phyloP scores from a whole-genome alignment of 345 rosid genomes.

The Aquilaria malaccensis region DNA sequence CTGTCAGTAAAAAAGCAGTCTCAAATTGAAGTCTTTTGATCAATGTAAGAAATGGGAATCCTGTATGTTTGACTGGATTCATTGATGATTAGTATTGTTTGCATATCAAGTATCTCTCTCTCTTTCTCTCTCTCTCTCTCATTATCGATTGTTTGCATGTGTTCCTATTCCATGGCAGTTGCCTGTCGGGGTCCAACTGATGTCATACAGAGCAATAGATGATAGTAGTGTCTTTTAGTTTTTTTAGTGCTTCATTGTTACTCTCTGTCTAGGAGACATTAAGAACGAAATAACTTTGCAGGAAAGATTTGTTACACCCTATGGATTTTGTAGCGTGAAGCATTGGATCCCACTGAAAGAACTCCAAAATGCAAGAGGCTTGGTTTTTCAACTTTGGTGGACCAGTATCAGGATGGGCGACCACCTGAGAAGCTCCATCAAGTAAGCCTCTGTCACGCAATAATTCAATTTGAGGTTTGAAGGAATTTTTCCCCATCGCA shows the following conservation, averaged over 20 bases:
- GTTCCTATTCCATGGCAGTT: not conserved
- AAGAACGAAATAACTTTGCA: slow-evolving; percentile 31
- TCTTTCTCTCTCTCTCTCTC: too few species aligned
- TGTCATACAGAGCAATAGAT: not conserved
- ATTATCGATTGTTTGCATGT: not conserved
- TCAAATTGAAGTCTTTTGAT: too few species aligned
- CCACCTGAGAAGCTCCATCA: slow-evolving; percentile 99
- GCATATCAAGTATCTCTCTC: too few species aligned
- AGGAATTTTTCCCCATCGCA: not conserved
- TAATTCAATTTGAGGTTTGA: slow-evolving; percentile 38
- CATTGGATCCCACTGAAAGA: slow-evolving; percentile 97
- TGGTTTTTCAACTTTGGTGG: slow-evolving; percentile 47
- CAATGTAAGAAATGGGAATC: too few species aligned
- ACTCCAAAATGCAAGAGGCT: slow-evolving; percentile 99
- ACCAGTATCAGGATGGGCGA: slow-evolving; percentile 99
- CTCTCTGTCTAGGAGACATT: not conserved
- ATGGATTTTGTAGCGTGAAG: slow-evolving; percentile 55
- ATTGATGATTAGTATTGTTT: too few species aligned
- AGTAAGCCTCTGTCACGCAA: slow-evolving; percentile 84
- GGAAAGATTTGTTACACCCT: slow-evolving; percentile 20
- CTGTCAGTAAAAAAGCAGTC: too few species aligned
- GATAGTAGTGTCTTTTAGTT: not conserved
- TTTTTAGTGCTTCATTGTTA: not conserved
- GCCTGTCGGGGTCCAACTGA: not conserved
- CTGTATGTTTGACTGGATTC: too few species aligned